Evolutionary conservation across 345 rosid genomes (phyloP), one percentile per base, ranked within the genome.

Genomic region (Eutrema heterophyllum): DNA sequence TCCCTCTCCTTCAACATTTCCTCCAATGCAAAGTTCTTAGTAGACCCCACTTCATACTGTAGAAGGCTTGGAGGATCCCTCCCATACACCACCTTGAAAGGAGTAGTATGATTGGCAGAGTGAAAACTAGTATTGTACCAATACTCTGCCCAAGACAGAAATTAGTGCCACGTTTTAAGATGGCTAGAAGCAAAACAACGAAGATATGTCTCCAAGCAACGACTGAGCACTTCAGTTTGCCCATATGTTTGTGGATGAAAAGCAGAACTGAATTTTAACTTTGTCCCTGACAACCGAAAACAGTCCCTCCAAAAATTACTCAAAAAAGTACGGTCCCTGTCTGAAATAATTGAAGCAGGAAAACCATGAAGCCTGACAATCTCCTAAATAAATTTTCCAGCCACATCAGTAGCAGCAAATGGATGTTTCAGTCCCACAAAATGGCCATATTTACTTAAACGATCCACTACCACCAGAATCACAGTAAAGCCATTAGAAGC

Each of bases 271-370:
- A 11, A 29, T 10, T 53, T 53, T 1, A 53, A 5, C 9, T 27
- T 2, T 0, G 58, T 53, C 0, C 36, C 36, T 0, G 16, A 3
- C 1, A 27, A 2, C 1, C 9, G 7, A 4, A 53, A 53, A 0
- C 2, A 7, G 0, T 29, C 58, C 1, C 10, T 29, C 58, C 58
- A 53, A 4, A 53, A 53, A 0, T 5, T 0, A 1, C 38, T 53
- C 0, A 53, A 2, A 4, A 53, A 53, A 0, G 12, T 12, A 0
- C 9, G 2, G 9, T 27, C 58, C 0, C 38, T 5, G 9, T 53
- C 18, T 0, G 58, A 27, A 0, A 53, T 38, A 1, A 53, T 29
- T 0, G 58, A 4, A 1, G 0, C 1, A 3, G 58, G 58, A 2
- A 12, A 21, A 0, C 58, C 58, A 29, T 53, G 58, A 0, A 53